A percentile compares a stretch with the other conserved stretches of the same genome.
Conservation (phyloP, 805 yeast species). For the Metschnikowia henanensis region DNA sequence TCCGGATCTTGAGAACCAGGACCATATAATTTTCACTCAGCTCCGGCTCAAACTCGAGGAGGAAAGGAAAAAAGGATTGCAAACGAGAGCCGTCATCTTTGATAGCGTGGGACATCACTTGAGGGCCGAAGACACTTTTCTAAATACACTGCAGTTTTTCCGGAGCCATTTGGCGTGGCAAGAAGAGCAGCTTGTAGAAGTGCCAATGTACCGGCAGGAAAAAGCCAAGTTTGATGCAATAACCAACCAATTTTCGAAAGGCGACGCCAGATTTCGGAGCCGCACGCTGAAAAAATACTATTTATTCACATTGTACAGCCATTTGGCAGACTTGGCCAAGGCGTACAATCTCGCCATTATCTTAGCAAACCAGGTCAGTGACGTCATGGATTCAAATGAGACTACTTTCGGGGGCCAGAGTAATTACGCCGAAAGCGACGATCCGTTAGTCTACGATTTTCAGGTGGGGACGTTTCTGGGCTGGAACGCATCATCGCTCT, state of each 20-base stretch:
- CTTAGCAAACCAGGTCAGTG: slow-evolving; percentile 80
- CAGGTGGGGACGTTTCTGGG: slow-evolving; percentile 77
- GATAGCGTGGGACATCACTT: slow-evolving; percentile 87
- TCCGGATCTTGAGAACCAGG: slow-evolving; percentile 68
- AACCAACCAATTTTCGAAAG: slow-evolving; percentile 21
- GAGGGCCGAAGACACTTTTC: slow-evolving; percentile 49
- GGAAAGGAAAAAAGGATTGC: slow-evolving; percentile 25
- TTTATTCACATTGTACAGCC: slow-evolving; percentile 43
- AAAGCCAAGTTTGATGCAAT: slow-evolving; percentile 30
- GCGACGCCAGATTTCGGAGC: slow-evolving; percentile 17
- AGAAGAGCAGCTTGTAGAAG: slow-evolving; percentile 11
- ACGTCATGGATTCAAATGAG: slow-evolving; percentile 30
- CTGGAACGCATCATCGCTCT: slow-evolving; percentile 50
- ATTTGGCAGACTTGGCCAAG: slow-evolving; percentile 49
- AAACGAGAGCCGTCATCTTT: slow-evolving; percentile 57
- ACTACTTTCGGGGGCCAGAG: background rate
- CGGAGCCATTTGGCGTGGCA: slow-evolving; percentile 13
- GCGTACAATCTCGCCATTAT: slow-evolving; percentile 58
- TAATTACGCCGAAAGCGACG: slow-evolving; percentile 6
- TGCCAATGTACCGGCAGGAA: slow-evolving; percentile 8
- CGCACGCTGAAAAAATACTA: slow-evolving; percentile 44
- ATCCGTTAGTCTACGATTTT: slow-evolving; percentile 50
- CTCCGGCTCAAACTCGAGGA: slow-evolving; percentile 50
- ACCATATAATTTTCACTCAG: slow-evolving; percentile 68
- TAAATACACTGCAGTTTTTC: slow-evolving; percentile 22